Base-by-base conservation (phyloP, 1,284 basidiomycete species). In the Peniophora sp. region DNA sequence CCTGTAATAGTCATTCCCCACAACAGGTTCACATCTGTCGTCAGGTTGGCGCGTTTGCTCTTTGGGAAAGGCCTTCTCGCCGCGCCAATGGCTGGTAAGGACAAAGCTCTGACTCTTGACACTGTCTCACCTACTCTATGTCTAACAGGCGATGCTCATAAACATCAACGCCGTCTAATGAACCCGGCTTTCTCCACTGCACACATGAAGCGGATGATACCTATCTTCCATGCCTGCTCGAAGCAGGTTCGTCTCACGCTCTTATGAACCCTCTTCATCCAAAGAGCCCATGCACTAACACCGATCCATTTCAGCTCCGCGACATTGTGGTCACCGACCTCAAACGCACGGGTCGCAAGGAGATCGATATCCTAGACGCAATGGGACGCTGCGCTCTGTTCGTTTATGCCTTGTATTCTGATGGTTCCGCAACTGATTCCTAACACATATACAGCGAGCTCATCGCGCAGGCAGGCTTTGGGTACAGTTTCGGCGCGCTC, bases 401-500 rank as follows among this genome's bases (percentile, higher is more conserved):
- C n/a, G n/a, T n/a, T n/a, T n/a, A n/a, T n/a, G n/a, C n/a, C n/a
- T n/a, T n/a, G n/a, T n/a, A n/a, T n/a, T n/a, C n/a, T n/a, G n/a
- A n/a, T n/a, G n/a, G n/a, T n/a, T n/a, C n/a, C n/a, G n/a, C n/a
- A n/a, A n/a, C n/a, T n/a, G n/a, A n/a, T n/a, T n/a, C n/a, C n/a
- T n/a, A n/a, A n/a, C n/a, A n/a, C n/a, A n/a, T n/a, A n/a, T n/a
- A n/a, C n/a, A n/a, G n/a, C n/a, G 59, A 62, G 48, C 53, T 57
- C 22, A 57, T 62, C 43, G 56, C 59, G 19, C 58, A 58, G 44
- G 61, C 50, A 50, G 65, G 64, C 1, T 52, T 67, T 3, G 65
- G 70, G 16, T 64, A 71, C 55, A 64, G 65, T 2, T 71, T 72
- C 50, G 64, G 67, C 51, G 34, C 63, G 2, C 58, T 72, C 12